A percentile compares a stretch with the other conserved stretches of the same genome.
Evolutionary conservation across 2,329 filamentous ascomycete genomes (phyloP).

Genomic region (Nigrospora oryzae): DNA sequence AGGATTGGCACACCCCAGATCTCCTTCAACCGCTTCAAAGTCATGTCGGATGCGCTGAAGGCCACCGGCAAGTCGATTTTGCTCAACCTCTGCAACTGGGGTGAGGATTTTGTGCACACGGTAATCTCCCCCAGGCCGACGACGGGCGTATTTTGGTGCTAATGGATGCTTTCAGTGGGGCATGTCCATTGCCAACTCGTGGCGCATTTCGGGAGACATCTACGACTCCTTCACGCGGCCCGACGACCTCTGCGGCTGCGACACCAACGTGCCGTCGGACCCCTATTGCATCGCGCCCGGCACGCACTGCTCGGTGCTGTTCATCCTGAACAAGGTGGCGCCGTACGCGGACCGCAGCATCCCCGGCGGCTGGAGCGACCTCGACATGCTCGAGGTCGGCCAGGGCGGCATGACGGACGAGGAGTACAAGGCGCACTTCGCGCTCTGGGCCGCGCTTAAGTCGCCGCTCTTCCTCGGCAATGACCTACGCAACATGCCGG

Average conservation of each 20-base stretch:
- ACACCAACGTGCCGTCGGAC: constrained; percentile 12
- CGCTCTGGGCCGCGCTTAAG: constrained; percentile 3
- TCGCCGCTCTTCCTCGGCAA: constrained; percentile 3
- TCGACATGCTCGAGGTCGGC: constrained; percentile 5
- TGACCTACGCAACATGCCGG: not conserved
- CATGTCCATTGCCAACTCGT: constrained; percentile 20
- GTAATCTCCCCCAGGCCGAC: too few relatives aligned
- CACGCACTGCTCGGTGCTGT: constrained; percentile 16
- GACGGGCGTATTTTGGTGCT: not conserved
- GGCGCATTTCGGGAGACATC: constrained; percentile 24
- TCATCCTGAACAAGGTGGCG: constrained; percentile 16
- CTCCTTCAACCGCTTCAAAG: constrained; percentile 18
- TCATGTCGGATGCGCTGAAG: constrained; percentile 24
- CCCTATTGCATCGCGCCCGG: constrained; percentile 13
- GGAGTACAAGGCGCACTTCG: constrained; percentile 5
- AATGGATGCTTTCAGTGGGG: constrained; percentile 11
- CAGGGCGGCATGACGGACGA: constrained; percentile 5
- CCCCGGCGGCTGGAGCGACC: constrained; percentile 2
- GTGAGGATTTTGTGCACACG: constrained; percentile 13
- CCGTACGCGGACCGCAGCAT: constrained; percentile 5
- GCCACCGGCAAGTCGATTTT: constrained; percentile 21
- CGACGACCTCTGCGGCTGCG: constrained; percentile 21
- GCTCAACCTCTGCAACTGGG: constrained; percentile 26
- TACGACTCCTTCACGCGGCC: constrained; percentile 22
- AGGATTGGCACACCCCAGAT: constrained; percentile 15